Percentiles rank a stretch among this genome's conserved stretches.
Evolutionary conservation across 768 basidiomycete genomes (phyloP).

Genomic region (Trametes meyenii): DNA sequence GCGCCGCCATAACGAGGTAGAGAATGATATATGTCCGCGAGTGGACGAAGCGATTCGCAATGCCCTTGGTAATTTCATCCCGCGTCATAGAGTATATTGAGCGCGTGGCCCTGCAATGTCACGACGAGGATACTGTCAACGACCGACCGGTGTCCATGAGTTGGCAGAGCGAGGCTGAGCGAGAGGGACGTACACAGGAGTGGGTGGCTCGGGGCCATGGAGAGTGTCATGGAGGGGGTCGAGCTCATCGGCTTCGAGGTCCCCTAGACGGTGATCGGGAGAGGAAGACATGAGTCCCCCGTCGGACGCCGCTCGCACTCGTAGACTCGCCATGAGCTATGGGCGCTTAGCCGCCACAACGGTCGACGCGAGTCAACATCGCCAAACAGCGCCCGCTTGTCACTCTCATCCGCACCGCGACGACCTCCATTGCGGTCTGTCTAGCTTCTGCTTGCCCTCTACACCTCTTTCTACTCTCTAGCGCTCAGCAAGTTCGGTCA

Average conservation of each 20-base stretch:
- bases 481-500: constrained; percentile 40
- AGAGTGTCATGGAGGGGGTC: constrained; percentile 33
- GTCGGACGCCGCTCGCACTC: constrained; percentile 19
- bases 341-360: constrained; percentile 11
- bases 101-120: constrained; percentile 57
- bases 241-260: constrained; percentile 36
- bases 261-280: constrained; percentile 30
- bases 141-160: constrained; percentile 22
- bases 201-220: constrained; percentile 17
- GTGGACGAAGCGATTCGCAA: constrained; percentile 90
- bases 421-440: constrained; percentile 13
- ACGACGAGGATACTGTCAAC: constrained; percentile 29
- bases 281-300: constrained; percentile 30
- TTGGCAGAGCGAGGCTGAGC: constrained; percentile 13
- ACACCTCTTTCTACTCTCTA: constrained; percentile 14
- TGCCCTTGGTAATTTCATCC: constrained; percentile 78
- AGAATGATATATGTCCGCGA: constrained; percentile 85
- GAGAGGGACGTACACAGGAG: constrained; percentile 29
- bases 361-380: constrained; percentile 33
- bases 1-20: constrained; percentile 85
- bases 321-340: constrained; percentile 17
- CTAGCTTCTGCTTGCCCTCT: constrained; percentile 19
- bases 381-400: constrained; percentile 35
- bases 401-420: constrained; percentile 9
- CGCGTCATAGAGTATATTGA: constrained; percentile 87